Base-by-base conservation (phyloP, 2,329 filamentous ascomycete species). In the Cylindrodendrum hubeiense region DNA sequence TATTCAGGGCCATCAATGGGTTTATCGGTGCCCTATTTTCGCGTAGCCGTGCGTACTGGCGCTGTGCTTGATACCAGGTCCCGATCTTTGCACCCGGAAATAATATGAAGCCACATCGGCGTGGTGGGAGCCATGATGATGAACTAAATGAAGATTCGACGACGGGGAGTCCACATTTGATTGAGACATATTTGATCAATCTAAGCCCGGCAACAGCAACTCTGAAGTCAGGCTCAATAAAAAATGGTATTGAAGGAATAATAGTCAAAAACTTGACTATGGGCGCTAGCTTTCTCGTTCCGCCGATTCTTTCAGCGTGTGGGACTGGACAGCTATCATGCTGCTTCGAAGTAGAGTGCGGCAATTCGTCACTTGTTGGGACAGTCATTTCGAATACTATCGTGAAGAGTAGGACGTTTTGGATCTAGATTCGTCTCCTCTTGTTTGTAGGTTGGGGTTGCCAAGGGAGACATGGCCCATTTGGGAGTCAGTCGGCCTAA, bases 291-390 rank as follows among this genome's bases (percentile, higher is more conserved):
- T 37, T 65, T 43, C 3, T 57, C 24, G 46, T 60, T 10, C 13
- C 57, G n/a, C 19, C 53, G 22, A 52, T 51, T 17, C 19, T 57
- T 21, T 33, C 43, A 6, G 24, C 53, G 12, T 33, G 24, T 10
- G 50, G n/a, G 2, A 22, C 24, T 15, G 26, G 54, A 19, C 39
- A 49, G 15, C 54, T 47, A n/a, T 13, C 30, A 2, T 55, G 50
- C 30, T 60, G 61, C 21, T 51, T 60, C 30, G 47, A 65, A 28
- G 24, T 60, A 12, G 34, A 37, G 41, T 54, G 46, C 47, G 37
- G 37, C n/a, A 54, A 49, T 28, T 17, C 51, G 26, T 24, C 47
- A n/a, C 47, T 59, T 3, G 12, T 19, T 19, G 26, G 51, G 41
- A 30, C 17, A 49, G 43, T 33, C 34, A 59, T 34, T 49, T 54